A percentile compares a stretch with the other conserved stretches of the same genome.
phyloP scores from a whole-genome alignment of 257 asterid genomes.

The Petunia axillaris region DNA sequence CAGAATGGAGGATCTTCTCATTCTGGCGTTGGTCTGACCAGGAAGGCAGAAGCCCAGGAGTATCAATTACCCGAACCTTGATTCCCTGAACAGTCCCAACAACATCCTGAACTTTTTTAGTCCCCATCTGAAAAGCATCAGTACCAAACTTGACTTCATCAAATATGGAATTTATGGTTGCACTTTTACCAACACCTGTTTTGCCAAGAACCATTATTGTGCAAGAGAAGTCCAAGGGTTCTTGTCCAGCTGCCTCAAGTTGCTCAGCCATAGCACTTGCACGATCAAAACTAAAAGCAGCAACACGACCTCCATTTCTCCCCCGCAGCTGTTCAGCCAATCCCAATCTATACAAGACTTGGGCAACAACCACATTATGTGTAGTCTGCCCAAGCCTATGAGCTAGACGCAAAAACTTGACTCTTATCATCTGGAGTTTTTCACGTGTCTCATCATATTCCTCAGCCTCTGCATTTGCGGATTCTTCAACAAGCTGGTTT shows the following conservation, averaged over 20 bases:
- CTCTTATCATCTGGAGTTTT: constrained; percentile 98
- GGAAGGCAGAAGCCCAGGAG: constrained; percentile 96
- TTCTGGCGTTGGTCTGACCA: constrained; percentile 96
- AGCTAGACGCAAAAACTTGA: constrained; percentile 94
- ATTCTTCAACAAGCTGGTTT: constrained; percentile 74
- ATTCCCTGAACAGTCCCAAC: constrained; percentile 97
- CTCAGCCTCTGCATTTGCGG: constrained; percentile 76
- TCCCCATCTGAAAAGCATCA: constrained; percentile 85
- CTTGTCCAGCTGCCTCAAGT: constrained; percentile 95
- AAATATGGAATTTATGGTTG: constrained; percentile 94
- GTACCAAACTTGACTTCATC: constrained; percentile 84
- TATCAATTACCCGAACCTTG: constrained; percentile 89
- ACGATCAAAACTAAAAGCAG: constrained; percentile 93
- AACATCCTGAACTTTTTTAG: constrained; percentile 95
- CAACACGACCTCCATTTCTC: constrained; percentile 88
- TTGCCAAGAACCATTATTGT: constrained; percentile 98
- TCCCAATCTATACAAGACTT: constrained; percentile 93
- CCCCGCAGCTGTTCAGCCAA: constrained; percentile 96
- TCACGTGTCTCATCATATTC: constrained; percentile 98
- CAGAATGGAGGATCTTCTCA: constrained; percentile 78
- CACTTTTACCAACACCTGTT: constrained; percentile 98
- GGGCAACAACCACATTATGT: constrained; percentile 98
- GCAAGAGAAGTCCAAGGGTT: constrained; percentile 91
- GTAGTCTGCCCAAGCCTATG: constrained; percentile 96
- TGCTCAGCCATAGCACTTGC: constrained; percentile 99